A percentile compares a stretch with the other conserved stretches of the same genome.
These are phyloP conservation scores for Podospora conica DNA, from an alignment of 495 filamentous ascomycete species.

Conservation along the genomic window DNA sequence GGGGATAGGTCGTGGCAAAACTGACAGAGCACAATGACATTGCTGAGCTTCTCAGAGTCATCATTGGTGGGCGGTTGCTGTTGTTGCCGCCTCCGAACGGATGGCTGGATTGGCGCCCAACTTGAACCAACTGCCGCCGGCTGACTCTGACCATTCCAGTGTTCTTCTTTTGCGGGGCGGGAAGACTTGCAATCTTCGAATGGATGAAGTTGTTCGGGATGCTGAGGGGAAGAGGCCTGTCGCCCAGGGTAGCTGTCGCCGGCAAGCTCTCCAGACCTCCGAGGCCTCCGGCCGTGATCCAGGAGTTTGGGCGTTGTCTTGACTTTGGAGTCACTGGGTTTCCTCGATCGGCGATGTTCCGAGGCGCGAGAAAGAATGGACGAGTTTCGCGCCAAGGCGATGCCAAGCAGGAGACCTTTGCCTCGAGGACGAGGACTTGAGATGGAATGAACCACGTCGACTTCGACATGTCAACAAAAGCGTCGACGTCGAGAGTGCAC, in stretches of 20 bases:
- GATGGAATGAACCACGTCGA: not conserved
- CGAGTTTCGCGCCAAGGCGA: not conserved
- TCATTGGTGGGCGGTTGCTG: not conserved
- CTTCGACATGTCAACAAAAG: not conserved
- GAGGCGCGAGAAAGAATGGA: not conserved
- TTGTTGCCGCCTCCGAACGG: not conserved
- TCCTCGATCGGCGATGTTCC: not conserved
- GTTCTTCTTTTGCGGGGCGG: not conserved
- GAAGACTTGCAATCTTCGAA: not conserved
- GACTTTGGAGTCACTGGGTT: not conserved
- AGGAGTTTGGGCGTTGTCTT: not conserved
- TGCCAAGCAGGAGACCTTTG: not conserved
- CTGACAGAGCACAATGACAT: not conserved
- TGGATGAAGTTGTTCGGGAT: not conserved
- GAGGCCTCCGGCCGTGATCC: too few species aligned
- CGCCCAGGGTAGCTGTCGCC: not conserved
- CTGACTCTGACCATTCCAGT: not conserved
- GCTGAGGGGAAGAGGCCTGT: too few species aligned
- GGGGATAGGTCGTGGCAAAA: not conserved
- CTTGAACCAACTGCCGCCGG: too few species aligned
- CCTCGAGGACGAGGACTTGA: not conserved
- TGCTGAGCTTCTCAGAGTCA: not conserved
- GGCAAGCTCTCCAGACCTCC: not conserved
- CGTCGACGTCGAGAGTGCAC: not conserved
- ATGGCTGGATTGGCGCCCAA: not conserved